Evolutionary conservation across 2,329 filamentous ascomycete species (phyloP).

Genomic region (Lomentospora prolificans): DNA sequence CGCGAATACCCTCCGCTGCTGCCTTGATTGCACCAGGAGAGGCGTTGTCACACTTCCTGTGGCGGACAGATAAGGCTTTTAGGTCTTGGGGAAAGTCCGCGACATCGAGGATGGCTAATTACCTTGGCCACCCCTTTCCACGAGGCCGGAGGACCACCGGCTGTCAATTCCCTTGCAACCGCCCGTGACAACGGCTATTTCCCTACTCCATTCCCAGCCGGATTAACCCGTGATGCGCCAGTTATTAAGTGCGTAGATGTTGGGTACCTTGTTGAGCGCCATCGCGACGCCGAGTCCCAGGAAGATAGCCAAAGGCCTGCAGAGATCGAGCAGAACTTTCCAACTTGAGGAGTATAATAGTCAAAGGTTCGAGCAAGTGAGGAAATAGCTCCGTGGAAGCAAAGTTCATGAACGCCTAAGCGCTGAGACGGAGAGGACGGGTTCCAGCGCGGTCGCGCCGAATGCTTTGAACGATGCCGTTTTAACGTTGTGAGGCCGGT

Average conservation of each 20-base stretch:
- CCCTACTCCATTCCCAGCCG: slow-evolving; percentile 54
- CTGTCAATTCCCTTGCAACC: slow-evolving; percentile 66
- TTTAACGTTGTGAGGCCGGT: too few relatives aligned
- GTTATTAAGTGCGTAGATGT: slow-evolving; percentile 24
- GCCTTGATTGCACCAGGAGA: slow-evolving; percentile 41
- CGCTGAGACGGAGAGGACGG: too few relatives aligned
- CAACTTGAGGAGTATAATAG: too few relatives aligned
- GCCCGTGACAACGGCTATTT: slow-evolving; percentile 66
- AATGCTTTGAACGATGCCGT: too few relatives aligned
- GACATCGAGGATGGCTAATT: slow-evolving; percentile 64
- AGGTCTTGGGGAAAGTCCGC: slow-evolving; percentile 17
- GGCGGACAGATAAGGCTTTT: slow-evolving; percentile 44
- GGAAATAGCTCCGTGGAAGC: too few relatives aligned
- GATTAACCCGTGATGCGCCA: slow-evolving; percentile 19
- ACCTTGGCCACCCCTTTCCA: slow-evolving; percentile 52
- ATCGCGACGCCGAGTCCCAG: slow-evolving; percentile 21
- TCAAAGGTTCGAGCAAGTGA: too few relatives aligned
- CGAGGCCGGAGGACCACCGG: slow-evolving; percentile 54
- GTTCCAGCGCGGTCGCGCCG: too few relatives aligned
- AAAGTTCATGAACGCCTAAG: too few relatives aligned
- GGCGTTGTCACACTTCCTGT: slow-evolving; percentile 62
- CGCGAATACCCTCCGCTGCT: slow-evolving; percentile 42
- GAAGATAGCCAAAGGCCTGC: slow-evolving; percentile 14
- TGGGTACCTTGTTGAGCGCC: slow-evolving; percentile 20
- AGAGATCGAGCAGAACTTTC: not conserved